Base-by-base conservation (phyloP, 768 basidiomycete genomes). In the Mycena epipterygia region DNA sequence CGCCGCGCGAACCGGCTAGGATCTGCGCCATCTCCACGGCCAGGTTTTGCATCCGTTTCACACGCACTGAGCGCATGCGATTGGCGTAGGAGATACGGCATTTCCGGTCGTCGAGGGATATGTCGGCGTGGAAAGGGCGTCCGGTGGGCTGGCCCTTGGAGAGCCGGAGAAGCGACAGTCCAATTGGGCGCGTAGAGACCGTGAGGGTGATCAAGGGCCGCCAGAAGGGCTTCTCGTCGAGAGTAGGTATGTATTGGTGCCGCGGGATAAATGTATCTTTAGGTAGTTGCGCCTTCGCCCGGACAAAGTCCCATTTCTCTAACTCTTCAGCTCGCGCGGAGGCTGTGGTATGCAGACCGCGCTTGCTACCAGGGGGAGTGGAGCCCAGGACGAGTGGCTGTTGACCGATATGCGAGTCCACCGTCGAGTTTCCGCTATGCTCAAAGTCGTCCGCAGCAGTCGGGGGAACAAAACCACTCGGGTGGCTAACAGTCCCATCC, bases 391-490 rank as follows among this genome's bases (percentile, higher is more conserved):
- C 64, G 2, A 53, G 42, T 2, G 67, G 64, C 49, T 68, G 67
- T 55, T 62, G 27, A 9, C 63, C 63, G 51, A 62, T 55, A 35
- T 48, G 60, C 48, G 61, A 63, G 29, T 67, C 57, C 3, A 55
- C 56, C 23, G 59, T 68, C 16, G 49, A 44, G 33, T 53, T 68
- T 16, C 75, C 64, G 52, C 75, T 78, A 75, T 69, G 56, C 32
- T 61, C 63, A 27, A 84, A 86, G 12, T 81, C 81, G 55, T 82
- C 72, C 39, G 77, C 76, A 33, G 85, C 80, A 1, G 85, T 86
- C 2, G 85, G 85, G 2, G 84, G 84, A 13, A 81, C 78, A 71
- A 85, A 86, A 1, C 85, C 85, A 33, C 83, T 84, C 1, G 85
- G 79, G 56, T 85, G 84, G 41, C 77, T 76, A 44, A 84, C 73